Evolutionary conservation across 257 asterid genomes (phyloP), one percentile per base, ranked within the genome.

Genomic region (Solanum okadae): DNA sequence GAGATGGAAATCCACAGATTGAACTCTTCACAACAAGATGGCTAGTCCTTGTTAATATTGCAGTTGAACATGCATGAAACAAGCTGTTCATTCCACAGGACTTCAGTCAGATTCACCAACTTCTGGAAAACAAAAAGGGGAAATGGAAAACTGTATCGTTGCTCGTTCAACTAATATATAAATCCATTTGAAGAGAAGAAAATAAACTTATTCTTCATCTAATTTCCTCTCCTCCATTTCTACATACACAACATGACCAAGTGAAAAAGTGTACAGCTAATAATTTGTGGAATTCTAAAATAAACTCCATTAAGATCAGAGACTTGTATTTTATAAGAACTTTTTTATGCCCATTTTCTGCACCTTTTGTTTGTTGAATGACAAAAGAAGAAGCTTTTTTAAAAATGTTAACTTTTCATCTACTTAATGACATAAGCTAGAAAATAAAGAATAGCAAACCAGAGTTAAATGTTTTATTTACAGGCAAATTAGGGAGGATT

Each of bases 31-130:
- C 38, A 40, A 65, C 89, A 61, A 90, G 87, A 91, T 20, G 89
- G 79, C 90, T 88, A 85, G 92, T 89, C 88, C 89, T 92, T 35
- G 94, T 89, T 78, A 92, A 87, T 87, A 92, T 75, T 73, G 91
- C 90, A 35, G 95, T 73, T 25, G 91, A 89, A 89, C 93, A 94
- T 90, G 94, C 92, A 91, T 92, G 94, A 89, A 96, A 92, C 96
- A 92, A 92, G 90, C 95, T 86, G 90, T 90, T 92, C 98, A 96
- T 96, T 92, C 92, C 95, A 92, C 76, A 88, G 88, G 82, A 46
- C 87, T 87, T 89, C 82, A 87, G 89, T 81, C 63, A 88, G 86
- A 61, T 87, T 72, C 89, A 83, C 95, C 89, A 88, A 88, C 88
- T 90, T 73, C 95, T 90, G 93, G 87, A 90, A 90, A 15, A 82